Conservation (phyloP, 306 rosid genomes). For the Carpinus viminea region DNA sequence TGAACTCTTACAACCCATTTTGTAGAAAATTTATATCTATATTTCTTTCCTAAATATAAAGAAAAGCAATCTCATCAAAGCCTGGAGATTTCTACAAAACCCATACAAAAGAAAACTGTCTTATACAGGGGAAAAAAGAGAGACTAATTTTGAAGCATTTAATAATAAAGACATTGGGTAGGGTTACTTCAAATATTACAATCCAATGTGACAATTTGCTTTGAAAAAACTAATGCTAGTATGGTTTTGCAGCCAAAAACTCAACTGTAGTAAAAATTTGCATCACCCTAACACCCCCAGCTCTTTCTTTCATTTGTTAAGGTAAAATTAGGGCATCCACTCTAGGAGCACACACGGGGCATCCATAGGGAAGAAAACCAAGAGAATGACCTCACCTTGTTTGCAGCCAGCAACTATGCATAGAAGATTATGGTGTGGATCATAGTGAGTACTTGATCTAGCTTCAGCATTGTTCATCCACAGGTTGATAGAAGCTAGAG, state of each 20-base stretch:
- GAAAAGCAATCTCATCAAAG: not conserved
- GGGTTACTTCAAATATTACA: not conserved
- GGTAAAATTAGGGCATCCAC: not conserved
- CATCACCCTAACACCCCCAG: not conserved
- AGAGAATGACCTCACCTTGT: conserved; percentile 54
- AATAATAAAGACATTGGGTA: too few relatives aligned
- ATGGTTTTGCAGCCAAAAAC: not conserved
- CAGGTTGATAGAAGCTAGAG: conserved; percentile 67
- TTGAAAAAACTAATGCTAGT: not conserved
- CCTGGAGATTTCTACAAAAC: not conserved
- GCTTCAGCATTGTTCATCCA: conserved; percentile 92
- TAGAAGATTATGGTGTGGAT: conserved; percentile 91
- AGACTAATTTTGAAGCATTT: too few relatives aligned
- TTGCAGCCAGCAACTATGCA: conserved; percentile 85
- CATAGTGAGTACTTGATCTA: conserved; percentile 96
- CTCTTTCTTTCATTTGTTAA: not conserved
- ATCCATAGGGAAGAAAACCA: conserved; percentile 12
- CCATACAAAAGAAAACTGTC: not conserved
- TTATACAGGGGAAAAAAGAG: not conserved
- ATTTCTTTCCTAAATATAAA: not conserved
- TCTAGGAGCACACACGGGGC: not conserved
- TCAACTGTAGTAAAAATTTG: not conserved
- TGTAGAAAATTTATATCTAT: not conserved
- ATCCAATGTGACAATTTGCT: not conserved
- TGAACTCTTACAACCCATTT: too few relatives aligned